Conservation (phyloP, 2,329 filamentous ascomycete species). For the Bipolaris sorokiniana region DNA sequence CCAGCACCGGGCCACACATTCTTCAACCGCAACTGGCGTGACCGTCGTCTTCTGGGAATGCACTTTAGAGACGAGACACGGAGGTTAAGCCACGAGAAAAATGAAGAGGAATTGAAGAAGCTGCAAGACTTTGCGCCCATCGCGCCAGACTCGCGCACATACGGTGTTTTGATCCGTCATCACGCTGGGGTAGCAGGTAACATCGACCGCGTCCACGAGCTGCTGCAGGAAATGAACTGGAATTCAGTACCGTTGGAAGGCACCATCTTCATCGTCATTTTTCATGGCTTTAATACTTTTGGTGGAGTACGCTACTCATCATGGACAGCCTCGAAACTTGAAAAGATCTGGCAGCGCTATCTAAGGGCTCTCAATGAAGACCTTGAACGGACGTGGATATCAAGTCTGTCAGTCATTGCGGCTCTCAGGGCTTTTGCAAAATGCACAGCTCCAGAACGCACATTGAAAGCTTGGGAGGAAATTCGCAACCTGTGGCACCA, state of each 20-base stretch:
- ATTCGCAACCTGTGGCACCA: constrained; percentile 50
- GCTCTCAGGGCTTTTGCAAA: constrained; percentile 64
- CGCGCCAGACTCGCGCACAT: constrained; percentile 78
- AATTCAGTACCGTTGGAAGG: constrained; percentile 72
- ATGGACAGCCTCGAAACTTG: constrained; percentile 76
- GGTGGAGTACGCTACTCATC: constrained; percentile 69
- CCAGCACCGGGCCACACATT: constrained; percentile 35
- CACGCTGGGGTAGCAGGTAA: constrained; percentile 73
- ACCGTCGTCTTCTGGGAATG: constrained; percentile 53
- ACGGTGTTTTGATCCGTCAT: constrained; percentile 77
- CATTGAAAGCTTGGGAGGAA: constrained; percentile 62
- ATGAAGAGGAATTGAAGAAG: constrained; percentile 63
- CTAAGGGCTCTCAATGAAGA: constrained; percentile 26
- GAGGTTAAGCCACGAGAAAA: constrained; percentile 47
- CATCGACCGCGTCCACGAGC: constrained; percentile 70
- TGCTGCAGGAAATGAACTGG: constrained; percentile 80
- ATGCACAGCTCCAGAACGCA: constrained; percentile 60
- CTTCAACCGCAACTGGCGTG: constrained; percentile 50
- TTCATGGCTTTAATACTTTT: constrained; percentile 80
- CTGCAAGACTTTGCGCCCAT: constrained; percentile 72
- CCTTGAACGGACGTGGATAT: constrained; percentile 38
- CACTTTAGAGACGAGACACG: constrained; percentile 55
- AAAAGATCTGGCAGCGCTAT: constrained; percentile 48
- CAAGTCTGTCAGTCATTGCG: constrained; percentile 31
- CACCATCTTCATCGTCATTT: constrained; percentile 77